Conservation (phyloP, 2,329 filamentous ascomycete genomes). For the Pestalotiopsis sp. region DNA sequence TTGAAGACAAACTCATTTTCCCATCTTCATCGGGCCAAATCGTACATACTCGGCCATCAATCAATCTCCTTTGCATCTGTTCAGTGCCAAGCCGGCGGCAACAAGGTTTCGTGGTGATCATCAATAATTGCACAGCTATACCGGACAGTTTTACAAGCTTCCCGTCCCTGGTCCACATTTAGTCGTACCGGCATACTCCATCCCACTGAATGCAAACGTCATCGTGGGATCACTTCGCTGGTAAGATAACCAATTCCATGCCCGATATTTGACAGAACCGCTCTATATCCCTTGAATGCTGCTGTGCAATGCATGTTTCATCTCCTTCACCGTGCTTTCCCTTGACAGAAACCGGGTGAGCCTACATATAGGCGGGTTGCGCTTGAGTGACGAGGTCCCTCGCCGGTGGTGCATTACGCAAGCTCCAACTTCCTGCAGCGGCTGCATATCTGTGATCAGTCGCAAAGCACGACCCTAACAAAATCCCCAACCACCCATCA, state of each 20-base stretch:
- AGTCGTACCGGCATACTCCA: not conserved
- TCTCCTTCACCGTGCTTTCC: not conserved
- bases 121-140: not conserved
- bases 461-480: not conserved
- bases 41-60: not conserved
- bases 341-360: not conserved
- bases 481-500: not conserved
- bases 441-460: not conserved
- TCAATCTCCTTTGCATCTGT: not conserved
- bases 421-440: not conserved
- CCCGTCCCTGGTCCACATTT: not conserved
- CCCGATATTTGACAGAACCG: not conserved
- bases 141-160: not conserved
- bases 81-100: not conserved
- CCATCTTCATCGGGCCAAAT: not conserved
- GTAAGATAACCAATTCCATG: not conserved
- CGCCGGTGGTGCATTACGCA: not conserved
- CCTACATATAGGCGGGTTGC: not conserved
- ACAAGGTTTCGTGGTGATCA: not conserved
- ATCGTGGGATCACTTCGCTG: not conserved
- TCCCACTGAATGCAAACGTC: not conserved
- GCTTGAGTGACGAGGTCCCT: not conserved
- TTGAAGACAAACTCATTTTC: not conserved
- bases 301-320: not conserved
- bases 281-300: not conserved